Conservation (phyloP, 2,329 filamentous ascomycete genomes). For the Rhynchosporium graminicola region DNA sequence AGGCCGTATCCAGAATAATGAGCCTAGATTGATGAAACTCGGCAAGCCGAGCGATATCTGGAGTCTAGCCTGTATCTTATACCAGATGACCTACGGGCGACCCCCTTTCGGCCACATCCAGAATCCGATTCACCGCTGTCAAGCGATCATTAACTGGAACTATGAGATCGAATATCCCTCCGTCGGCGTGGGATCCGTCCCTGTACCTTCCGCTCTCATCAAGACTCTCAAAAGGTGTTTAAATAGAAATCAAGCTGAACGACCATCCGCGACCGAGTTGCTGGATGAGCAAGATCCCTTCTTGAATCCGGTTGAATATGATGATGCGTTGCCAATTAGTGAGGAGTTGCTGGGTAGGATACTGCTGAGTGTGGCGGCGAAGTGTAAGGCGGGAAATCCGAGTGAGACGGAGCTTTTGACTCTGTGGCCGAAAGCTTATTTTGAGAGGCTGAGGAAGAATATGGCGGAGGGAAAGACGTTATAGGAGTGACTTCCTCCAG, state of each 20-base stretch:
- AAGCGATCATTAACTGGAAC: conserved; percentile 80
- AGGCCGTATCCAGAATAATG: conserved; percentile 42
- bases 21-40: conserved; percentile 83
- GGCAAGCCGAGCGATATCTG: conserved; percentile 96
- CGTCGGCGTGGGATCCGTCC: conserved; percentile 64
- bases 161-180: conserved; percentile 73
- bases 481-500: conserved; percentile 5
- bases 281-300: conserved; percentile 61
- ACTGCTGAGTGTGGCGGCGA: conserved; percentile 61
- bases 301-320: conserved; percentile 61
- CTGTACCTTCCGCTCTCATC: conserved; percentile 60
- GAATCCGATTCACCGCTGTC: conserved; percentile 82
- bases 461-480: conserved; percentile 32
- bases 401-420: conserved; percentile 57
- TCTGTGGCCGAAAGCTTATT: conserved; percentile 63
- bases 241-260: conserved; percentile 60
- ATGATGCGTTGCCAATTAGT: conserved; percentile 58
- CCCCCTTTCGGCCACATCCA: conserved; percentile 91
- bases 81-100: conserved; percentile 98
- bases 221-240: conserved; percentile 65
- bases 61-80: conserved; percentile 94
- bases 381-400: conserved; percentile 59
- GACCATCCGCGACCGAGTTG: conserved; percentile 65
- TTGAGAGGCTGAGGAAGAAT: conserved; percentile 52
- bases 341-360: conserved; percentile 63